Evolutionary conservation across 805 yeast genomes (phyloP), one percentile per base, ranked within the genome.

Genomic region (Candida incommunis): DNA sequence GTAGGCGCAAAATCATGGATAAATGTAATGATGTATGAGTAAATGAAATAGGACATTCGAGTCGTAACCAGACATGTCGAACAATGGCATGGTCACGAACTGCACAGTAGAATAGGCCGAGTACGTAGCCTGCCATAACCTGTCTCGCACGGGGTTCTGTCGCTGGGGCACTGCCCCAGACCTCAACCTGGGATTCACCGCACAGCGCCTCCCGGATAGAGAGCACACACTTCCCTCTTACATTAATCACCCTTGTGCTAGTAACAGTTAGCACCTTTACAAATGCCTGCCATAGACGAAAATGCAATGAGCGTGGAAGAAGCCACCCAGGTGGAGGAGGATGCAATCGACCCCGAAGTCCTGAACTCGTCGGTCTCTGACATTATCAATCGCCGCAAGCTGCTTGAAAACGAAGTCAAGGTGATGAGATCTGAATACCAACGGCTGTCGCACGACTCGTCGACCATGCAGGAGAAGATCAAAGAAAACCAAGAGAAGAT

Each of bases 401-500:
- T 92, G 49, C 71, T 92, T 55, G 96, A 90, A 58, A 92, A 92
- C 62, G 97, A 92, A 61, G 88, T 92, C 64, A 86, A 88, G 61
- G 87, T 92, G 56, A 86, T 92, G 81, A 75, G 83, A 56, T 83
- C 95, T 3, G 98, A 92, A 66, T 71, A 80, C 55, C 92, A 87
- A 64, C 75, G 97, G 61, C 70, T 92, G 47, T 74, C 82, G 35
- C 97, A 92, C 66, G 98, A 92, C 58, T 85, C 86, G 68, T 77
- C 85, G 46, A 85, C 86, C 43, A 92, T 90, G 96, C 66, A 77
- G 45, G 96, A 87, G 54, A 80, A 90, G 62, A 86, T 92, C 65
- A 87, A 88, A 62, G 97, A 92, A 58, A 92, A 92, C 67, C 86
- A 82, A 61, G 96, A 90, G 55, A 92, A 92, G 66, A 90, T 92